Evolutionary conservation across 202 grass and related monocot genomes (phyloP).

Genomic region (Panicum hallii): DNA sequence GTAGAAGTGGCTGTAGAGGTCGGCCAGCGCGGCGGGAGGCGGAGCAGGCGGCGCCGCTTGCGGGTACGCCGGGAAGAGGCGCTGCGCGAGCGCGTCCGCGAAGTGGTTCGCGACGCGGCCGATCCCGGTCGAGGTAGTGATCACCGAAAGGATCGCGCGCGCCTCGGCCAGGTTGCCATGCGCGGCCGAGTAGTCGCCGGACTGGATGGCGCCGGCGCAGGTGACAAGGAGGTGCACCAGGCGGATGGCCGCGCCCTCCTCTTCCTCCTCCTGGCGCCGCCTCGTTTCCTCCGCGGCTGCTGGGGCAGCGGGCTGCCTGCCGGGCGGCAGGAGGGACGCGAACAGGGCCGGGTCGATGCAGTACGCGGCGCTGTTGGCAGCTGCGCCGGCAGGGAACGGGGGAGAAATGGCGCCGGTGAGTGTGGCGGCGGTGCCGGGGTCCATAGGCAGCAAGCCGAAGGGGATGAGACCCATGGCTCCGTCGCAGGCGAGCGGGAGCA

Average conservation of each 20-base stretch:
- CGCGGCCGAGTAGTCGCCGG: conserved; percentile 45
- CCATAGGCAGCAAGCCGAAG: conserved; percentile 36
- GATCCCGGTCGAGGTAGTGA: conserved; percentile 54
- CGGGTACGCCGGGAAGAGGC: conserved; percentile 48
- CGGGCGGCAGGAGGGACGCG: conserved; percentile 1
- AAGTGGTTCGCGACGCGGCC: conserved; percentile 72
- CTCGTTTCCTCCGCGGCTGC: background rate
- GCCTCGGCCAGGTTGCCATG: conserved; percentile 44
- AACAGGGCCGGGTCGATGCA: conserved; percentile 17
- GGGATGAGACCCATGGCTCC: conserved; percentile 33
- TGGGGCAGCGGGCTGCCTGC: background rate
- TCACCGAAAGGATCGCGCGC: conserved; percentile 28
- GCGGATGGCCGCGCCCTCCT: conserved; percentile 46
- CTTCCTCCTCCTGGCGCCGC: conserved; percentile 38
- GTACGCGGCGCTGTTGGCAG: conserved; percentile 3
- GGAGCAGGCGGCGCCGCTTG: background rate
- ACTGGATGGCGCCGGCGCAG: conserved; percentile 61
- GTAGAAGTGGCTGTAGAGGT: conserved; percentile 61
- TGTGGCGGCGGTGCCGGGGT: background rate
- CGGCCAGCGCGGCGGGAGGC: background rate
- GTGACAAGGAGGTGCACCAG: conserved; percentile 57
- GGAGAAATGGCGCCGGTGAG: background rate
- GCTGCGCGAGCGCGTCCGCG: conserved; percentile 56
- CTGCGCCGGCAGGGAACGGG: background rate
- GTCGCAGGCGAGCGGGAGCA: background rate